These are phyloP conservation scores for Blastocrithidia nonstop DNA, from an alignment of 208 protist genomes.

Conservation along the genomic window DNA sequence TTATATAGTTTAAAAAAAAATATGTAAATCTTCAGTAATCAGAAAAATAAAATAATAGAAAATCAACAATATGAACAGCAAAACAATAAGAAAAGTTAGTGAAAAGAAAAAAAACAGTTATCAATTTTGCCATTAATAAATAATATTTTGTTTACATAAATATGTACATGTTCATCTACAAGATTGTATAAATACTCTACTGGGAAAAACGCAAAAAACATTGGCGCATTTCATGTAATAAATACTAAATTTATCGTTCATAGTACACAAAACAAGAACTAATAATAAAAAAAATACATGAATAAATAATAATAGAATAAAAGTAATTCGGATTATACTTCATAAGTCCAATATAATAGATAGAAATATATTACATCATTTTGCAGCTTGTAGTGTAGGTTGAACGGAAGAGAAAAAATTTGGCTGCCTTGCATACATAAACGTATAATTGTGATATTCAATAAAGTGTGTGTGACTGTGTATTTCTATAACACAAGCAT, in stretches of 20 bases:
- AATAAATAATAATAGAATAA: too few species aligned
- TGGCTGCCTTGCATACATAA: too few species aligned
- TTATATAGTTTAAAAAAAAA: constrained; percentile 3
- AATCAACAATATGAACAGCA: constrained; percentile 1
- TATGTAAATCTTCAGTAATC: not conserved
- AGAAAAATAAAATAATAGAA: not conserved
- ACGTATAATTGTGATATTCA: too few species aligned
- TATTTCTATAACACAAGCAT: too few species aligned
- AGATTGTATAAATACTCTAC: constrained; percentile 1
- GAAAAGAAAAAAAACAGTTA: constrained; percentile 4
- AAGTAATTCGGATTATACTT: too few species aligned
- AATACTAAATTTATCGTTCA: not conserved
- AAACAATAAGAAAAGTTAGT: not conserved
- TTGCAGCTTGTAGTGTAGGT: too few species aligned
- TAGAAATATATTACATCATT: too few species aligned
- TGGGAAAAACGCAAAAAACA: not conserved
- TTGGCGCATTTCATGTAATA: constrained; percentile 1
- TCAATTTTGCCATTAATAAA: constrained; percentile 5
- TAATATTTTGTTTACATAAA: constrained; percentile 1
- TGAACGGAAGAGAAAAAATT: too few species aligned
- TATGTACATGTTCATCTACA: too few species aligned
- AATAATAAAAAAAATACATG: too few species aligned
- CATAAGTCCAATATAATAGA: too few species aligned
- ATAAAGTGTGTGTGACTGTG: too few species aligned
- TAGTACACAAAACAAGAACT: constrained; percentile 1